Conservation (phyloP, 2,329 filamentous ascomycete genomes). For the Monosporascus ibericus region DNA sequence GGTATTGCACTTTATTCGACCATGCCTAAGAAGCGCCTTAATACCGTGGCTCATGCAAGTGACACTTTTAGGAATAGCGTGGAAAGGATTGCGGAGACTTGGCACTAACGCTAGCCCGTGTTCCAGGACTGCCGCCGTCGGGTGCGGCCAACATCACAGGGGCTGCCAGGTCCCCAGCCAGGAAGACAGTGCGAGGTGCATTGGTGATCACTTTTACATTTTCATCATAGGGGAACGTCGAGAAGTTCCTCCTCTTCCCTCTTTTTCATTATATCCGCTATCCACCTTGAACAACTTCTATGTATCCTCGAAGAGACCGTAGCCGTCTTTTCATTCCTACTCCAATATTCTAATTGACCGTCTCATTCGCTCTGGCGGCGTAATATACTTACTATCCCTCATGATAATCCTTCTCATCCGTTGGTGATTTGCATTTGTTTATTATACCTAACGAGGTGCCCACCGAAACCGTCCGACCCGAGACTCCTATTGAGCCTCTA, state of each 20-base stretch:
- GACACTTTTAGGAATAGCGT: conserved; percentile 8
- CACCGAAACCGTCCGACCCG: not conserved
- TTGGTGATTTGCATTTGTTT: conserved; percentile 4
- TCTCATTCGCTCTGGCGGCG: conserved; percentile 57
- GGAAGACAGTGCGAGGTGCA: not conserved
- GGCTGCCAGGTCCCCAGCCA: not conserved
- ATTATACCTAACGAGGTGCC: not conserved
- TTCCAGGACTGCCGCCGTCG: not conserved
- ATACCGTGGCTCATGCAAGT: conserved; percentile 7
- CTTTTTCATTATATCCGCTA: conserved; percentile 2
- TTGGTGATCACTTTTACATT: conserved; percentile 1
- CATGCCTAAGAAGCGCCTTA: not conserved
- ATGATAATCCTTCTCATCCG: conserved; percentile 18
- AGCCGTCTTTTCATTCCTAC: conserved; percentile 10
- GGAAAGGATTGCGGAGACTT: not conserved
- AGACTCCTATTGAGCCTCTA: not conserved
- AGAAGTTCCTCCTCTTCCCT: conserved; percentile 8
- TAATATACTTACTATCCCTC: conserved; percentile 27
- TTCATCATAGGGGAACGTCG: not conserved
- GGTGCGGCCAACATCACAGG: no score
- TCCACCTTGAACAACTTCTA: not conserved
- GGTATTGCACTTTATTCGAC: no score
- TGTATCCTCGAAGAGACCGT: conserved; percentile 1
- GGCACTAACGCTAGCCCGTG: not conserved
- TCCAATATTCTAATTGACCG: conserved; percentile 24